Evolutionary conservation across 768 basidiomycete species (phyloP), one percentile per base, ranked within the genome.

Genomic region (Cyclocybe aegerita): DNA sequence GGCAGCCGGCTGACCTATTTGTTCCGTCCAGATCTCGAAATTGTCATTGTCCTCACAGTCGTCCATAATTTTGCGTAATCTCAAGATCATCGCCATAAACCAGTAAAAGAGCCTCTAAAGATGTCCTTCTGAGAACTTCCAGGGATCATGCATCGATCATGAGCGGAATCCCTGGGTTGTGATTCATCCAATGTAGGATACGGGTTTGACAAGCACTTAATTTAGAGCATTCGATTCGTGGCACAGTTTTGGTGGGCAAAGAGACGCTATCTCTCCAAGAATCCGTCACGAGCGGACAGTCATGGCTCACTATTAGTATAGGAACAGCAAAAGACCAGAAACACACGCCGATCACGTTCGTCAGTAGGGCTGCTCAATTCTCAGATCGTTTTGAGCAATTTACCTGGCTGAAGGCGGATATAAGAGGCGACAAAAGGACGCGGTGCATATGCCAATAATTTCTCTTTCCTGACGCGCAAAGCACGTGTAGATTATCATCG

Each of bases 71-170:
- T 63, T 82, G 41, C 71, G 66, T 42, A 81, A 81, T 61, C 65
- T 56, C 16, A 79, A 81, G 60, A 74, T 82, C 33, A 71, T 82
- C 23, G 78, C 80, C n/a, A 78, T 81, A 50, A 78, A 79, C 56
- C 81, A 9, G 71, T 76, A 17, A 77, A 77, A 29, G 75, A 73
- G 14, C 76, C 75, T 16, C 62, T 81, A 39, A 74, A 73, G 43
- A 80, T 81, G 14, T 81, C 81, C 70, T 70, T 78, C 51, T 82
- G 78, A 80, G 81, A 80, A n/a, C n/a, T n/a, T n/a, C n/a, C 9
- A 71, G 77, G 59, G 80, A 81, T 58, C 78, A 80, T n/a, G n/a
- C n/a, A n/a, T n/a, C 50, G 56, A 77, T 53, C 17, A 54, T 32
- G 66, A 65, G 35, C 63, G 62, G 59, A 52, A 53, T 51, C 48